These are phyloP conservation scores for Pharnaceum exiguum DNA, from an alignment of 148 eudicot species.

Conservation along the genomic window DNA sequence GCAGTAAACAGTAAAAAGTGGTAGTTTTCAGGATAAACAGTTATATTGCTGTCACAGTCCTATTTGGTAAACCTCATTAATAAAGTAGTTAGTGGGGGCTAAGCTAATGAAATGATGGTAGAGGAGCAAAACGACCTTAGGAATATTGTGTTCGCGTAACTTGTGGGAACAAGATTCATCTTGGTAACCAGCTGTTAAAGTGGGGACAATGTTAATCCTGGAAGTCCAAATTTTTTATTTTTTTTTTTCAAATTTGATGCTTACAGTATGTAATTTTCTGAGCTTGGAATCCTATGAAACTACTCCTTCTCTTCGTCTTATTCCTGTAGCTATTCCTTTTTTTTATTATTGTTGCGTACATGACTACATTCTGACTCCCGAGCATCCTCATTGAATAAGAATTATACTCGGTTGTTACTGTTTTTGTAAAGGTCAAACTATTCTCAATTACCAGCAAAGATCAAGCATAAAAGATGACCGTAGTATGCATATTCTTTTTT, in stretches of 20 bases:
- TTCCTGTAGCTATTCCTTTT: not conserved
- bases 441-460: slow-evolving; percentile 12
- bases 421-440: no score
- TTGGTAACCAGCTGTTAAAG: slow-evolving; percentile 66
- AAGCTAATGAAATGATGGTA: slow-evolving; percentile 4
- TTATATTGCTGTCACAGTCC: slow-evolving; percentile 43
- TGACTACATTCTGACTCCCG: no score
- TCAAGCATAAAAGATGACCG: no score
- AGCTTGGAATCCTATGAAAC: slow-evolving; percentile 60
- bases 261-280: slow-evolving; percentile 8
- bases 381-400: no score
- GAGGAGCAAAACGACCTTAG: not conserved
- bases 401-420: no score
- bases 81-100: not conserved
- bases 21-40: no score
- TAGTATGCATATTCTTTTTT: not conserved
- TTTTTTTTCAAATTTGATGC: no score
- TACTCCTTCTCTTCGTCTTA: not conserved
- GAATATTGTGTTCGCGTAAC: slow-evolving; percentile 28
- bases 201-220: slow-evolving; percentile 36
- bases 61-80: slow-evolving; percentile 1
- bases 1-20: no score
- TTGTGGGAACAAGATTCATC: slow-evolving; percentile 45
- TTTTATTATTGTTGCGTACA: no score
- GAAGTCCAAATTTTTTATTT: slow-evolving; percentile 27